Evolutionary conservation across 2,329 filamentous ascomycete species (phyloP).

Genomic region (Trichoderma aggressivum): DNA sequence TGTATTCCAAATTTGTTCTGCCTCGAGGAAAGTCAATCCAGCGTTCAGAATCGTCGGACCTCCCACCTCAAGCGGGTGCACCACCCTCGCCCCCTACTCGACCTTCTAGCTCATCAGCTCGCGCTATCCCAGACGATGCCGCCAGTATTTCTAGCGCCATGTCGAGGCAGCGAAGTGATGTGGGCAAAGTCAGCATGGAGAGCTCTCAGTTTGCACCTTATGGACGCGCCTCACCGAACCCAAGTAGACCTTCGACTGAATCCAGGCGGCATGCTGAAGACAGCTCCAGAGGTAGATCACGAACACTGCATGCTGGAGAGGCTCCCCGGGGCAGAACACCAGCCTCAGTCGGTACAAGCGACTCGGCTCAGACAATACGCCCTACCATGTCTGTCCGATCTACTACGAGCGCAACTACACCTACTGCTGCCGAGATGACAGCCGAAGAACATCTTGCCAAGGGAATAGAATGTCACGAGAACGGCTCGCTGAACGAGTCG

Average conservation of each 20-base stretch:
- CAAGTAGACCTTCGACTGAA: conserved; percentile 45
- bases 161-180: conserved; percentile 47
- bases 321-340: conserved; percentile 42
- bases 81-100: conserved; percentile 61
- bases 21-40: conserved; percentile 80
- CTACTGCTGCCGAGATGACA: conserved; percentile 65
- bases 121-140: conserved; percentile 38
- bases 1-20: conserved; percentile 79
- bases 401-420: conserved; percentile 55
- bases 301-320: conserved; percentile 39
- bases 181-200: conserved; percentile 50
- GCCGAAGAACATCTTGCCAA: conserved; percentile 86
- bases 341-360: conserved; percentile 48
- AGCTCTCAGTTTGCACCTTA: conserved; percentile 37
- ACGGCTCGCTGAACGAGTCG: conserved; percentile 83
- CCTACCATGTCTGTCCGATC: conserved; percentile 41
- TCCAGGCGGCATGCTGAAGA: conserved; percentile 48
- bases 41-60: conserved; percentile 60
- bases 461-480: conserved; percentile 86
- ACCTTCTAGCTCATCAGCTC: conserved; percentile 54
- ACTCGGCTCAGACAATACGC: conserved; percentile 52
- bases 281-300: conserved; percentile 43
- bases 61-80: conserved; percentile 44
- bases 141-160: conserved; percentile 31
- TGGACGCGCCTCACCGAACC: conserved; percentile 43